Conservation (phyloP, 805 yeast genomes). For the Cyberlindnera euphorbiiphila region DNA sequence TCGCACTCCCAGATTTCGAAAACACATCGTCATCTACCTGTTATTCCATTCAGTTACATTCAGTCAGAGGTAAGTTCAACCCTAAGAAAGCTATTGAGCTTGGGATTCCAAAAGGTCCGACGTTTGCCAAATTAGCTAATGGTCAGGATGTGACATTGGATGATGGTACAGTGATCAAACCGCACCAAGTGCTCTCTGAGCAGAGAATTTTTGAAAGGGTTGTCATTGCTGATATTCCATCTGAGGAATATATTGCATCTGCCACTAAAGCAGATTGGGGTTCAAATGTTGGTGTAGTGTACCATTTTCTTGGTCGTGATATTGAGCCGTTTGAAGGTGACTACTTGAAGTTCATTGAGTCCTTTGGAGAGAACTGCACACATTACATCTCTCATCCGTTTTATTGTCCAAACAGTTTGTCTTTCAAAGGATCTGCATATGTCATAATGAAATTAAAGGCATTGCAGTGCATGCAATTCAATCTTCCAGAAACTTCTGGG, state of each 20-base stretch:
- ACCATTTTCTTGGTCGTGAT: constrained; percentile 71
- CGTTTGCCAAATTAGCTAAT: constrained; percentile 53
- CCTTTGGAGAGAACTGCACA: constrained; percentile 46
- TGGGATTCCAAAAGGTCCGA: constrained; percentile 64
- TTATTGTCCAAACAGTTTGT: constrained; percentile 57
- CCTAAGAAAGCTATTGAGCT: constrained; percentile 59
- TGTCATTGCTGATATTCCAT: constrained; percentile 72
- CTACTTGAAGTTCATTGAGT: constrained; percentile 47
- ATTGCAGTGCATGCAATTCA: constrained; percentile 39
- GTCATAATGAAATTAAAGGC: constrained; percentile 55
- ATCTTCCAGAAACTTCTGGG: constrained; percentile 34
- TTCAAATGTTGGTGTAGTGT: constrained; percentile 49
- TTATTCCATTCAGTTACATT: constrained; percentile 63
- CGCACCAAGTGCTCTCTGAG: constrained; percentile 71
- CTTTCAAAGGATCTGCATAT: constrained; percentile 52
- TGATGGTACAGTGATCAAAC: constrained; percentile 54
- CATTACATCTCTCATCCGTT: constrained; percentile 75
- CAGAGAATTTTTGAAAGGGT: constrained; percentile 55
- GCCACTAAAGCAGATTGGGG: constrained; percentile 30
- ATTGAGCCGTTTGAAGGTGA: constrained; percentile 43
- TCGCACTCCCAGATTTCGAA: constrained; percentile 30
- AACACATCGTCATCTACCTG: constrained; percentile 42
- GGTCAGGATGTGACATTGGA: constrained; percentile 56
- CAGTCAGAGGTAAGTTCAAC: constrained; percentile 74
- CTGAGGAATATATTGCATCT: constrained; percentile 38